These are phyloP conservation scores for Cladosporium sp. DNA, from an alignment of 2,329 filamentous ascomycete species.

Conservation along the genomic window DNA sequence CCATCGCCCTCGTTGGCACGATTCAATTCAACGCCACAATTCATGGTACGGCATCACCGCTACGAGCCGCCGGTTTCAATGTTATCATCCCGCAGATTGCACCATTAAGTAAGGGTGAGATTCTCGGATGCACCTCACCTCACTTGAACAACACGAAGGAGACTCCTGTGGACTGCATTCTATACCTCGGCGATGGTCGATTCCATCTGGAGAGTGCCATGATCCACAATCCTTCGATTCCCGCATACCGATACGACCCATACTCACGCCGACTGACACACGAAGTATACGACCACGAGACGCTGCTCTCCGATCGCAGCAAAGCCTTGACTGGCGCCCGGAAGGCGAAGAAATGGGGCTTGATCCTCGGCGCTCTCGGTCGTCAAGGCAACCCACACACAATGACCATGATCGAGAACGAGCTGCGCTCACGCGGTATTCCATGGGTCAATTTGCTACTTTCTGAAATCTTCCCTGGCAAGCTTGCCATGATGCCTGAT, in stretches of 20 bases:
- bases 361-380: slow-evolving; percentile 89
- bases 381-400: slow-evolving; percentile 95
- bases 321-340: slow-evolving; percentile 75
- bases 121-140: slow-evolving; percentile 94
- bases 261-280: slow-evolving; percentile 90
- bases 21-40: slow-evolving; percentile 99
- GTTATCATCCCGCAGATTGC: slow-evolving; percentile 89
- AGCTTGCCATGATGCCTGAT: slow-evolving; percentile 86
- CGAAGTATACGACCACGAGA: slow-evolving; percentile 87
- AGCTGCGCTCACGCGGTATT: slow-evolving; percentile 69
- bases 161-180: slow-evolving; percentile 69
- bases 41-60: slow-evolving; percentile 74
- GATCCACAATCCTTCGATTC: slow-evolving; percentile 92
- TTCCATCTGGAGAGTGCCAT: slow-evolving; percentile 98
- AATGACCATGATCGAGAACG: slow-evolving; percentile 78
- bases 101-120: slow-evolving; percentile 90
- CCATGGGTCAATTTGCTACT: slow-evolving; percentile 83
- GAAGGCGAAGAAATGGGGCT: slow-evolving; percentile 82
- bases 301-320: slow-evolving; percentile 80
- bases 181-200: slow-evolving; percentile 88
- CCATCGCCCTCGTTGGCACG: slow-evolving; percentile 88
- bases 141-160: slow-evolving; percentile 51
- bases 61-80: slow-evolving; percentile 82
- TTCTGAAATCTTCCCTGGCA: slow-evolving; percentile 95
- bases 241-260: slow-evolving; percentile 94